Conservation (phyloP, 495 filamentous ascomycete species). For the Penicillium dipodomyicola region DNA sequence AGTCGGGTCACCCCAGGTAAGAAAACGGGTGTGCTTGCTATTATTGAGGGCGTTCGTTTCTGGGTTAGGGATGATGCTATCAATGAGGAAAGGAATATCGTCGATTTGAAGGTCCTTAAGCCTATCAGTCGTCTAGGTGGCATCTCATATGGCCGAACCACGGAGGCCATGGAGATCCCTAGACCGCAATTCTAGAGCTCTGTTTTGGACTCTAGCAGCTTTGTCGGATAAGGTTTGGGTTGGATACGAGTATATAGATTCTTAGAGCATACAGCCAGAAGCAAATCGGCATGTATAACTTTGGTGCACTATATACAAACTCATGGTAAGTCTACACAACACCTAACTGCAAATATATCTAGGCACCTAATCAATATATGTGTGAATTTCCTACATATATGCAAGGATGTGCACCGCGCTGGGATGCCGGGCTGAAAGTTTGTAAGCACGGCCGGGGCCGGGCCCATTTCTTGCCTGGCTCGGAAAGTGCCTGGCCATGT, state of each 20-base stretch:
- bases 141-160: constrained; percentile 72
- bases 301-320: not conserved
- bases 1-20: constrained; percentile 64
- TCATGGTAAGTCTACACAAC: not conserved
- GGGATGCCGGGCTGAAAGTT: not conserved
- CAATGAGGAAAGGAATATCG: constrained; percentile 66
- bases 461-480: not conserved
- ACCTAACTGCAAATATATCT: too few relatives aligned
- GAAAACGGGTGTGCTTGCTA: constrained; percentile 67
- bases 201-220: not conserved
- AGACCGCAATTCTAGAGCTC: constrained; percentile 49
- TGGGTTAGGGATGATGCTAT: constrained; percentile 90
- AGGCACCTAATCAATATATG: not conserved
- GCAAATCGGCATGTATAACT: not conserved
- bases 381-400: not conserved
- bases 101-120: constrained; percentile 68
- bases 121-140: constrained; percentile 81
- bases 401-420: not conserved
- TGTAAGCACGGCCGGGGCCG: not conserved
- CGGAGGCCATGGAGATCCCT: constrained; percentile 72
- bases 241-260: not conserved
- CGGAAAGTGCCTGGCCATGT: not conserved
- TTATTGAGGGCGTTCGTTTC: constrained; percentile 84
- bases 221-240: not conserved
- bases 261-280: not conserved